Evolutionary conservation across 2,329 filamentous ascomycete genomes (phyloP).

Genomic region (Tolypocladium cylindrosporum): DNA sequence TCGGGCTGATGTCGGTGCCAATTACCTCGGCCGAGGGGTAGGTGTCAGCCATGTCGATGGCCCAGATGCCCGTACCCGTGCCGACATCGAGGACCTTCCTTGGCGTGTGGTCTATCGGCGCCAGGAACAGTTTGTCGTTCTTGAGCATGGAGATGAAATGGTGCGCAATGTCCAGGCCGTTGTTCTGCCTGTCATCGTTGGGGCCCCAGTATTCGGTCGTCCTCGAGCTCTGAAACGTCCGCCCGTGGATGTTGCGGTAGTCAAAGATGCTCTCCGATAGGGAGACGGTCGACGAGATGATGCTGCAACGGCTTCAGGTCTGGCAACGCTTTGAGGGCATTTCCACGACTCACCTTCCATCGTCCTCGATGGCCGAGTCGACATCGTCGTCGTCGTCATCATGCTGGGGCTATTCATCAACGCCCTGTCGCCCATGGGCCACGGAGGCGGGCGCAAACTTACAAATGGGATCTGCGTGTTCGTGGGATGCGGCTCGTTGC

Average conservation of each 20-base stretch:
- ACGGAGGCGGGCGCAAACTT: not conserved
- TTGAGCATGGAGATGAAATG: conserved; percentile 14
- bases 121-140: conserved; percentile 6
- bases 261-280: conserved; percentile 21
- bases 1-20: conserved; percentile 46
- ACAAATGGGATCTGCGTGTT: conserved; percentile 10
- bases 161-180: conserved; percentile 15
- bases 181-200: conserved; percentile 15
- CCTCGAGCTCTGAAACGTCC: conserved; percentile 18
- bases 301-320: conserved; percentile 2
- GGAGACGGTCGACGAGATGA: conserved; percentile 18
- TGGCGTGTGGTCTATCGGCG: not conserved
- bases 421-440: too few species aligned
- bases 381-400: conserved; percentile 8
- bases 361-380: conserved; percentile 14
- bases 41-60: conserved; percentile 39
- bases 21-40: conserved; percentile 32
- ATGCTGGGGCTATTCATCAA: not conserved
- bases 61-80: conserved; percentile 49
- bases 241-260: conserved; percentile 20
- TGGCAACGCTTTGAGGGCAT: not conserved
- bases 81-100: conserved; percentile 33
- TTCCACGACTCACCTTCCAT: conserved; percentile 1
- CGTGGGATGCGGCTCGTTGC: not conserved
- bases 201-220: conserved; percentile 18